Evolutionary conservation across 1,284 basidiomycete genomes (phyloP).

Genomic region (Trichosporon faecale): DNA sequence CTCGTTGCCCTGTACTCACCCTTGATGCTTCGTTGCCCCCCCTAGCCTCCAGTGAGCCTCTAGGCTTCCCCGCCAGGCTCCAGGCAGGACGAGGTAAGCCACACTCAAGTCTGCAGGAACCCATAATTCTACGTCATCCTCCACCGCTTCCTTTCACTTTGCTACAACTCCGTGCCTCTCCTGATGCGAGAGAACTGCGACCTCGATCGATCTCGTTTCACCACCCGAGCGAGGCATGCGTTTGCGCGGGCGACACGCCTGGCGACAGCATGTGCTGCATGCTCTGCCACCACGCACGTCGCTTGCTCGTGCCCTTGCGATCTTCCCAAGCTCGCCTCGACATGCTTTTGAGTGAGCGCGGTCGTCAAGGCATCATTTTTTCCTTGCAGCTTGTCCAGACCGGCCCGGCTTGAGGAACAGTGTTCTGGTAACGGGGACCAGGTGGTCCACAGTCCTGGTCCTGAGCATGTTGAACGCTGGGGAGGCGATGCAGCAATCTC

Average conservation of each 20-base stretch:
- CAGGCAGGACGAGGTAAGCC: neutral
- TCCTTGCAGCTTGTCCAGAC: neutral
- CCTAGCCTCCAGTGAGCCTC: neutral
- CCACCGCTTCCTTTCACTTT: neutral
- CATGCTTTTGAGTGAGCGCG: neutral
- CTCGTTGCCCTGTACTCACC: neutral
- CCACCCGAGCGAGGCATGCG: neutral
- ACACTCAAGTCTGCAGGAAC: neutral
- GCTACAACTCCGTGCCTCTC: neutral
- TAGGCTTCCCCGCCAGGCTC: neutral
- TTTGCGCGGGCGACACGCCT: neutral
- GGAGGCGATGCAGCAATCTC: neutral
- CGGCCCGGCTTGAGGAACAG: neutral
- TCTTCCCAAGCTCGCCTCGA: neutral
- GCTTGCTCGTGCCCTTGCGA: neutral
- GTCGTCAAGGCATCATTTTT: neutral
- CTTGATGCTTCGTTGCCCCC: neutral
- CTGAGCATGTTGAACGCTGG: neutral
- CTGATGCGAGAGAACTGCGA: neutral
- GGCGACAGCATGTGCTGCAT: neutral
- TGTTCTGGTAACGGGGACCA: neutral
- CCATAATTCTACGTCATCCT: neutral
- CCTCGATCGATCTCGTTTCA: neutral
- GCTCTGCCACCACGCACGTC: neutral
- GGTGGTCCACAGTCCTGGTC: neutral